Conservation (phyloP, 495 filamentous ascomycete genomes). For the Sabuloglossum arenarium region DNA sequence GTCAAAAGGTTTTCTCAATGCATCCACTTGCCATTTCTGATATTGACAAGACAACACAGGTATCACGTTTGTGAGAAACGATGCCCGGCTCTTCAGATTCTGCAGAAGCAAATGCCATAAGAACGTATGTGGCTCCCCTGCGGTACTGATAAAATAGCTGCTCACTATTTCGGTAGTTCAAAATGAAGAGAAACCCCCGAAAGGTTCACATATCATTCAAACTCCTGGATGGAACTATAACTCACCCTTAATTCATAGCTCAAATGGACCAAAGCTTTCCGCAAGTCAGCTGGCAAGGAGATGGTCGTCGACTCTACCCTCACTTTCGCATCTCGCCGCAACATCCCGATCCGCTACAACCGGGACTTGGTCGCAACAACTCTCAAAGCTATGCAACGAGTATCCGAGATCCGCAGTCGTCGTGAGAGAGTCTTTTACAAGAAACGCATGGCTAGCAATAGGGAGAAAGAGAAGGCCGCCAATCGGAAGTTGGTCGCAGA, state of each 20-base stretch:
- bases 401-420: conserved; percentile 63
- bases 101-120: conserved; percentile 87
- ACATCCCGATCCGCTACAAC: conserved; percentile 89
- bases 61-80: conserved; percentile 72
- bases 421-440: conserved; percentile 84
- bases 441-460: conserved; percentile 75
- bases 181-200: conserved; percentile 85
- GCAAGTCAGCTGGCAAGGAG: conserved; percentile 64
- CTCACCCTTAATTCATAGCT: conserved; percentile 22
- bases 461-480: conserved; percentile 50
- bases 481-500: conserved; percentile 76
- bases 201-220: conserved; percentile 19
- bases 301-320: conserved; percentile 91
- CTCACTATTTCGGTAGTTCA: conserved; percentile 33
- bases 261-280: conserved; percentile 73
- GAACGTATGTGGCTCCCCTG: conserved; percentile 27
- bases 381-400: conserved; percentile 75
- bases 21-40: background rate
- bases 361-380: conserved; percentile 72
- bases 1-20: conserved; percentile 31
- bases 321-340: conserved; percentile 76
- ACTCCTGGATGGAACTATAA: conserved; percentile 15
- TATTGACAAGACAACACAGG: conserved; percentile 16
- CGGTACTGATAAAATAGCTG: background rate
- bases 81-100: conserved; percentile 50